These are phyloP conservation scores for Trichophyton verrucosum DNA, from an alignment of 2,329 filamentous ascomycete species.

Conservation along the genomic window DNA sequence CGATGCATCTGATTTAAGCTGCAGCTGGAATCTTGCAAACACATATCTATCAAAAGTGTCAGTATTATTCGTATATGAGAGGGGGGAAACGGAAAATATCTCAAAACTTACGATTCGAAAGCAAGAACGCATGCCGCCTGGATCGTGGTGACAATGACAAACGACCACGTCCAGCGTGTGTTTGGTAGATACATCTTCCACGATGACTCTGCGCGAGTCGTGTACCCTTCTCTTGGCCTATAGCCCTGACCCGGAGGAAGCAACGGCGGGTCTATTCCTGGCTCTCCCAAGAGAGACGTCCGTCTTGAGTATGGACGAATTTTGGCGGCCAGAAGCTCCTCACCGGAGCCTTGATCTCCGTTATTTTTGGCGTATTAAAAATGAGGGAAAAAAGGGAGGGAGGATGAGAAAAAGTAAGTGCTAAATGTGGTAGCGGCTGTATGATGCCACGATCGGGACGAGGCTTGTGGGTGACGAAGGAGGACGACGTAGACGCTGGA, in stretches of 20 bases:
- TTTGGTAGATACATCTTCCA: slow-evolving; percentile 62
- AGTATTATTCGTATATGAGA: neutral
- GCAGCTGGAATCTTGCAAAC: slow-evolving; percentile 69
- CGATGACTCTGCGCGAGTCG: slow-evolving; percentile 24
- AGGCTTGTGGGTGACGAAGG: neutral
- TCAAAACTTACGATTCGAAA: slow-evolving; percentile 64
- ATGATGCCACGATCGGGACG: neutral
- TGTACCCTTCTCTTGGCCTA: slow-evolving; percentile 41
- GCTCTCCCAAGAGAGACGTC: slow-evolving; percentile 48
- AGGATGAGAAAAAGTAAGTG: too few relatives aligned
- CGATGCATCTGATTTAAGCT: slow-evolving; percentile 34
- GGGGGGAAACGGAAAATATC: neutral
- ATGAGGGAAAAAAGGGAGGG: neutral
- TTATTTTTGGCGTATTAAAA: neutral
- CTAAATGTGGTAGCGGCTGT: too few relatives aligned
- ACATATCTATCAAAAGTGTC: slow-evolving; percentile 52
- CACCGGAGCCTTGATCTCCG: slow-evolving; percentile 21
- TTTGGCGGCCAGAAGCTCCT: slow-evolving; percentile 36
- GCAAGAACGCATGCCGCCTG: slow-evolving; percentile 72
- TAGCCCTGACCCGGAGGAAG: slow-evolving; percentile 37
- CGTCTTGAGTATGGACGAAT: slow-evolving; percentile 46
- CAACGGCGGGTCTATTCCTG: slow-evolving; percentile 39
- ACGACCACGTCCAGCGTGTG: slow-evolving; percentile 78
- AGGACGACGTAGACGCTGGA: neutral
- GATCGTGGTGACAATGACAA: slow-evolving; percentile 58